A percentile compares a stretch with the other conserved stretches of the same genome.
Conservation (phyloP, 305 asterid species). For the Fraxinus albicans region DNA sequence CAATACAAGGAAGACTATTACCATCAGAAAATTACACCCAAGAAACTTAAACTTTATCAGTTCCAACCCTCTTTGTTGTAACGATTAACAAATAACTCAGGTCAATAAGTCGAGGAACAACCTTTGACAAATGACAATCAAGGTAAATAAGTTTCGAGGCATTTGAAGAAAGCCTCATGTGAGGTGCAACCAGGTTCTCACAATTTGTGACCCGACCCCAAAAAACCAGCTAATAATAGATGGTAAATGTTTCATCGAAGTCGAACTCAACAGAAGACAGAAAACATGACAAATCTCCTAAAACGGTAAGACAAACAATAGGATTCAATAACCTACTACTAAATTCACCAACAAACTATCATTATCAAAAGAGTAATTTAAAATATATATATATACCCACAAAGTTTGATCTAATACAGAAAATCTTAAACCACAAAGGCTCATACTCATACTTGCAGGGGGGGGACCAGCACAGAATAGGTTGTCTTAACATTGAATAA, state of each 20-base stretch:
- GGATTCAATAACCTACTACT: neutral
- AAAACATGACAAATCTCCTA: neutral
- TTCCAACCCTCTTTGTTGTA: neutral
- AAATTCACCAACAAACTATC: neutral
- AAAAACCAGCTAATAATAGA: neutral
- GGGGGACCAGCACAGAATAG: neutral
- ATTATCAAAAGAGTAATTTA: neutral
- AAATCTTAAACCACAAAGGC: neutral
- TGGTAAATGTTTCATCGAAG: neutral
- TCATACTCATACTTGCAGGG: neutral
- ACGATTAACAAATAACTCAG: neutral
- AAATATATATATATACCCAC: neutral
- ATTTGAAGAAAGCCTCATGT: neutral
- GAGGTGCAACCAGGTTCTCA: neutral
- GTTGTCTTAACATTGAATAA: neutral
- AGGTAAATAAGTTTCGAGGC: neutral
- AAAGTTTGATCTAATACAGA: neutral
- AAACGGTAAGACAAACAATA: neutral
- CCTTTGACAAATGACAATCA: neutral
- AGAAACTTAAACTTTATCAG: neutral
- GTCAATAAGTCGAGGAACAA: neutral
- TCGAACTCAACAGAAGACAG: neutral
- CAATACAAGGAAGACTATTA: constrained; percentile 13
- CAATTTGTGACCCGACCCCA: neutral
- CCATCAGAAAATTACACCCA: neutral